phyloP scores from a whole-genome alignment of 2,329 filamentous ascomycete genomes.

The Penicillium sp. region DNA sequence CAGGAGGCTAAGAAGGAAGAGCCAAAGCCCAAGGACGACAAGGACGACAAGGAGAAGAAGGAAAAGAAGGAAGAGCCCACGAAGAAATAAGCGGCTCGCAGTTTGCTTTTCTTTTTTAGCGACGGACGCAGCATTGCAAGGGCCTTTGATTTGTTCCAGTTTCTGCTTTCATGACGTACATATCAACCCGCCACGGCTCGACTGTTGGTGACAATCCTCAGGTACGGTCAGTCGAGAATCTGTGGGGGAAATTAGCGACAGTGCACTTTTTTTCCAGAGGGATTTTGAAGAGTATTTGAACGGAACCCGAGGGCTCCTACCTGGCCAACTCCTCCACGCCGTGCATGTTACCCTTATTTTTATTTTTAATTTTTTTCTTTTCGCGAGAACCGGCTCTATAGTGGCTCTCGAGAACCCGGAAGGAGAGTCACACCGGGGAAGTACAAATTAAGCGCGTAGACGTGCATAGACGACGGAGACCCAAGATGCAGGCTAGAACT shows the following conservation, averaged over 20 bases:
- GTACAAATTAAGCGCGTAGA: background rate
- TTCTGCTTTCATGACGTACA: constrained; percentile 20
- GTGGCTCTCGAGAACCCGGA: background rate
- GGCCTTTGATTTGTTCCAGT: constrained; percentile 12
- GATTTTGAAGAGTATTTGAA: constrained; percentile 4
- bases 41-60: background rate
- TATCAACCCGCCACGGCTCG: constrained; percentile 7
- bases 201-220: background rate
- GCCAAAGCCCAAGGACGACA: constrained; percentile 6
- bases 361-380: too few species aligned
- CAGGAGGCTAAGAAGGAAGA: constrained; percentile 11
- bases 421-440: background rate
- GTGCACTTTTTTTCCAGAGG: constrained; percentile 8
- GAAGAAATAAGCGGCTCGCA: constrained; percentile 9
- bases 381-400: background rate
- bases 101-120: constrained; percentile 21
- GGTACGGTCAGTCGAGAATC: background rate
- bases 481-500: background rate
- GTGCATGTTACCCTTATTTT: background rate
- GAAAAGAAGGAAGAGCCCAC: constrained; percentile 5
- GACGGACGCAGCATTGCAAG: constrained; percentile 28
- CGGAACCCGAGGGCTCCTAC: constrained; percentile 12
- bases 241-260: background rate
- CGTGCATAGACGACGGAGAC: background rate
- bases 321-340: constrained; percentile 2